Evolutionary conservation across 495 filamentous ascomycete species (phyloP).

Genomic region (Lepidopterella palustris): DNA sequence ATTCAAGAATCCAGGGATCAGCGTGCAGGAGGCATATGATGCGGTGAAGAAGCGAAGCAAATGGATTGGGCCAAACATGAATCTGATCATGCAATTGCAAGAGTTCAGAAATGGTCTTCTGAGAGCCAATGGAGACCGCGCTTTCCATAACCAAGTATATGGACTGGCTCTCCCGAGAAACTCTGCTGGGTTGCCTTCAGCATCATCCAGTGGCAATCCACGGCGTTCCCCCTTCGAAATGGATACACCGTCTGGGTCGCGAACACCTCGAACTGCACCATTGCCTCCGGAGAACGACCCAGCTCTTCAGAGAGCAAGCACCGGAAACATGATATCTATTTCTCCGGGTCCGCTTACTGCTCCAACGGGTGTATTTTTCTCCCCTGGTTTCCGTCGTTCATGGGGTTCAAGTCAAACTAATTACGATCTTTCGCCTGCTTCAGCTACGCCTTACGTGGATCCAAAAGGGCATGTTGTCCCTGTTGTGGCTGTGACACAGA

Average conservation of each 20-base stretch:
- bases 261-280: conserved; percentile 28
- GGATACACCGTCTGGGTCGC: conserved; percentile 7
- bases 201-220: conserved; percentile 12
- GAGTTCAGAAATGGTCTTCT: conserved; percentile 74
- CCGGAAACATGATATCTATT: conserved; percentile 27
- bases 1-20: conserved; percentile 79
- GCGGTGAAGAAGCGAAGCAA: conserved; percentile 80
- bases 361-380: conserved; percentile 16
- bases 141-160: conserved; percentile 17
- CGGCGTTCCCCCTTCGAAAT: conserved; percentile 23
- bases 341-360: conserved; percentile 26
- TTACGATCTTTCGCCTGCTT: conserved; percentile 22
- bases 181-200: conserved; percentile 19
- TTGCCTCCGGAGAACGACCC: conserved; percentile 28
- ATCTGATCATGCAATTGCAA: conserved; percentile 91
- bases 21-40: conserved; percentile 89
- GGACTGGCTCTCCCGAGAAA: conserved; percentile 13
- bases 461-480: conserved; percentile 26
- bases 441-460: conserved; percentile 22
- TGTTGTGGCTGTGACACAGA: conserved; percentile 19
- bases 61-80: conserved; percentile 99
- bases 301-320: conserved; percentile 27
- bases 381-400: conserved; percentile 26
- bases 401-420: conserved; percentile 26
- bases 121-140: conserved; percentile 31